Base-by-base conservation (phyloP, 495 filamentous ascomycete species). In the Neurospora sp. region DNA sequence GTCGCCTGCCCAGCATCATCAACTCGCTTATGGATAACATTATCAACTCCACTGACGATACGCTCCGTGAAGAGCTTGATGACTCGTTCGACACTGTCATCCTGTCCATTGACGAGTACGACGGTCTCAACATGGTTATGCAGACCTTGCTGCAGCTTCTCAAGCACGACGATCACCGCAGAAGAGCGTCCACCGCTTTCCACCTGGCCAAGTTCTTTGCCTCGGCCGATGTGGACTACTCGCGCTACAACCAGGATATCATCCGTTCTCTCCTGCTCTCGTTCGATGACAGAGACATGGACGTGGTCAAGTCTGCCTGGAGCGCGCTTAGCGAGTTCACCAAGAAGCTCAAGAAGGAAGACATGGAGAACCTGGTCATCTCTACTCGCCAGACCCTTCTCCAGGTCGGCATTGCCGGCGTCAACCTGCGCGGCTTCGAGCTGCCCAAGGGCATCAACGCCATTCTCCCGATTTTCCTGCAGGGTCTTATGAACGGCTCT, bases 401-500 rank as follows among this genome's bases (percentile, higher is more conserved):
- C 72, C 93, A 94, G 75, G 93, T 98, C 39, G 96, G 96, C 69
- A 92, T 97, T 18, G 83, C 95, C 66, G 96, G 96, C 6, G 87
- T 90, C 31, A 90, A 95, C 78, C 86, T 99, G 20, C 88, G 94
- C 11, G 96, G 96, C 37, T 99, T 99, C 85, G 88, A 90, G 72
- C 84, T 99, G 71, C 96, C 96, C 7, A 99, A 98, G 88, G 96
- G 96, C 72, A 98, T 99, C 87, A 97, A 93, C 80, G 93, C 96
- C 72, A 91, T 99, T 74, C 83, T 99, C 69, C 96, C 96, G 4
- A 98, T 99, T 77, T 98, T 99, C 88, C 83, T 98, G 75, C 96
- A 99, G 79, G 96, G 95, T 84, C 87, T 99, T 75, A 96, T 98
- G 90, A 97, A 98, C 77, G 96, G 96, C 73, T 94, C 91, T 20